Evolutionary conservation across 768 basidiomycete species (phyloP).

Genomic region (Holtermannia corniformis): DNA sequence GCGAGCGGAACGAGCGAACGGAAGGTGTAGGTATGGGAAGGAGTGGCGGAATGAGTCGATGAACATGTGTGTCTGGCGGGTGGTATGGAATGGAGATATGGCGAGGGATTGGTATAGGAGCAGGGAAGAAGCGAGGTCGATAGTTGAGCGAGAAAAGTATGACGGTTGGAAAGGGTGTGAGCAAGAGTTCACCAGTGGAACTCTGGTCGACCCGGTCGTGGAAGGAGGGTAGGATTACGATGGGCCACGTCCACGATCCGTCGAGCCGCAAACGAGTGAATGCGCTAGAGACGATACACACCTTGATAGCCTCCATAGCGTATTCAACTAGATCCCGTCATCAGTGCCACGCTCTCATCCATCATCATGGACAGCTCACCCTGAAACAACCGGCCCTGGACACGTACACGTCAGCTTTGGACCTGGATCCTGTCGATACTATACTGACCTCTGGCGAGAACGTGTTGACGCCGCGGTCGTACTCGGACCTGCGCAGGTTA

Average conservation of each 20-base stretch:
- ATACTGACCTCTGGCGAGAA: slow-evolving; percentile 68
- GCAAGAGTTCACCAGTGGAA: too few species aligned
- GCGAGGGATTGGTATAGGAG: not conserved
- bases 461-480: slow-evolving; percentile 93
- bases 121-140: not conserved
- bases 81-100: not conserved
- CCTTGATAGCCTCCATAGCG: slow-evolving; percentile 98
- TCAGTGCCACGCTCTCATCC: too few species aligned
- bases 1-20: not conserved
- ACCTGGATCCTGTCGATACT: not conserved
- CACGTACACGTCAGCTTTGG: slow-evolving; percentile 4
- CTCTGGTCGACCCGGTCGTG: too few species aligned
- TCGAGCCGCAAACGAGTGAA: too few species aligned
- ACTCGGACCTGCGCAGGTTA: slow-evolving; percentile 31
- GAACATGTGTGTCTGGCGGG: not conserved
- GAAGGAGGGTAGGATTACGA: too few species aligned
- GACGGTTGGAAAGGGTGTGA: not conserved
- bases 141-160: not conserved
- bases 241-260: too few species aligned
- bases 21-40: too few species aligned
- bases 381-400: slow-evolving; percentile 88
- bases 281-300: slow-evolving; percentile 39
- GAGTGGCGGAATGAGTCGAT: too few species aligned
- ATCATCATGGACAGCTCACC: too few species aligned
- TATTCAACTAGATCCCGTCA: slow-evolving; percentile 95